Conservation (phyloP, 208 protist genomes). For the Acanthamoeba polyphaga region DNA sequence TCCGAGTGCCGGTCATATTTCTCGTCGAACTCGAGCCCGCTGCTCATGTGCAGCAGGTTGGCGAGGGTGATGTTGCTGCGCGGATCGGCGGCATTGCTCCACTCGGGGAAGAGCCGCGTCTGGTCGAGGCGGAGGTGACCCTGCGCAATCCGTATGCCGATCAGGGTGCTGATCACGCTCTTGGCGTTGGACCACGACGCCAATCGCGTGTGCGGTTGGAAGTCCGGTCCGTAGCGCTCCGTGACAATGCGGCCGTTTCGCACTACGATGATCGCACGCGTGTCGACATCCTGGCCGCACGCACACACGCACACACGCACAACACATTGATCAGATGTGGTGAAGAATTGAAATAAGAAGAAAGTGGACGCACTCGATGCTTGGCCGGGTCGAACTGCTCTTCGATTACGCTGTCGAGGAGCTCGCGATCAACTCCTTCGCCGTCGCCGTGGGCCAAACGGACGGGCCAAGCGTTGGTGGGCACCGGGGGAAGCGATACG, state of each 20-base stretch:
- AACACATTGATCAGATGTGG: too few species aligned
- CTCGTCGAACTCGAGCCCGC: background rate
- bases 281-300: background rate
- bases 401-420: background rate
- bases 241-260: background rate
- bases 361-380: background rate
- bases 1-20: background rate
- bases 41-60: conserved; percentile 22
- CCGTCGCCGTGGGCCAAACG: background rate
- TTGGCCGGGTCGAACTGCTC: conserved; percentile 14
- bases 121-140: background rate
- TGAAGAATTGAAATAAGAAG: background rate
- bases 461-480: background rate
- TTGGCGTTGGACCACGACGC: conserved; percentile 6
- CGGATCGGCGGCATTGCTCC: background rate
- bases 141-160: background rate
- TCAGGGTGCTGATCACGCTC: conserved; percentile 17
- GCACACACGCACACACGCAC: background rate
- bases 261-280: background rate
- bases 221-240: conserved; percentile 2
- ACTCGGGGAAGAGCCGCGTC: conserved; percentile 9
- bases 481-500: background rate
- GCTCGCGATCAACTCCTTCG: background rate
- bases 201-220: background rate
- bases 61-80: background rate